A percentile compares a stretch with the other conserved stretches of the same genome.
Evolutionary conservation across 805 yeast species (phyloP).

Genomic region (Kazachstania martiniae): DNA sequence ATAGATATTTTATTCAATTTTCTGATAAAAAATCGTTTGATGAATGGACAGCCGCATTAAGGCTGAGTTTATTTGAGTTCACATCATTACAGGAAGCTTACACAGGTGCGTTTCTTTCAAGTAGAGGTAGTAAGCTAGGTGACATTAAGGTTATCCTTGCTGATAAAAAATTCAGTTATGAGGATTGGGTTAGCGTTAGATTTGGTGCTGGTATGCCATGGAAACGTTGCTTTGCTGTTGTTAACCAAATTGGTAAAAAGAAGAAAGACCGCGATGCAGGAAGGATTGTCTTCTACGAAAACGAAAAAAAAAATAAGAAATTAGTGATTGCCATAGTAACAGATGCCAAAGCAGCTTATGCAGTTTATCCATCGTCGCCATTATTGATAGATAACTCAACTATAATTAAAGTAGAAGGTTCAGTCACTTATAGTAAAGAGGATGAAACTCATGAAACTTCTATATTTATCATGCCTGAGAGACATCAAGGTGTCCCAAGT

Average conservation of each 20-base stretch:
- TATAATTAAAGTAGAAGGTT: constrained; percentile 79
- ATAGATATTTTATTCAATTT: constrained; percentile 74
- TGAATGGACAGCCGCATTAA: constrained; percentile 74
- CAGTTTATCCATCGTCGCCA: constrained; percentile 81
- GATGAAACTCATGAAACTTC: constrained; percentile 36
- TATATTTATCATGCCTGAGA: constrained; percentile 53
- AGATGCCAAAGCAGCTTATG: constrained; percentile 61
- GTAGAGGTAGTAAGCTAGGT: constrained; percentile 75
- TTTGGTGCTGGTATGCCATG: constrained; percentile 98
- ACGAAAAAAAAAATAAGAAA: constrained; percentile 62
- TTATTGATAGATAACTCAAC: constrained; percentile 77
- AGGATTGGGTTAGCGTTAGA: constrained; percentile 89
- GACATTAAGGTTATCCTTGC: constrained; percentile 80
- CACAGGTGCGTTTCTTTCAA: constrained; percentile 85
- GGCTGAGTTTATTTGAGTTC: constrained; percentile 73
- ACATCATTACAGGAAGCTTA: constrained; percentile 84
- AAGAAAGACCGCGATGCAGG: constrained; percentile 37
- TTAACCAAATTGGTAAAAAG: constrained; percentile 50
- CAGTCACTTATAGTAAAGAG: constrained; percentile 46
- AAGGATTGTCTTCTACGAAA: constrained; percentile 64
- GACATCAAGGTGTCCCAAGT: constrained; percentile 62
- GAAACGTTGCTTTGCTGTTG: constrained; percentile 86
- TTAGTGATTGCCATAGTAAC: constrained; percentile 74
- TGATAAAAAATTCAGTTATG: constrained; percentile 69
- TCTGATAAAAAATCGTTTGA: constrained; percentile 52